These are phyloP conservation scores for Jackrogersella minutella DNA, from an alignment of 495 filamentous ascomycete species.

Conservation along the genomic window DNA sequence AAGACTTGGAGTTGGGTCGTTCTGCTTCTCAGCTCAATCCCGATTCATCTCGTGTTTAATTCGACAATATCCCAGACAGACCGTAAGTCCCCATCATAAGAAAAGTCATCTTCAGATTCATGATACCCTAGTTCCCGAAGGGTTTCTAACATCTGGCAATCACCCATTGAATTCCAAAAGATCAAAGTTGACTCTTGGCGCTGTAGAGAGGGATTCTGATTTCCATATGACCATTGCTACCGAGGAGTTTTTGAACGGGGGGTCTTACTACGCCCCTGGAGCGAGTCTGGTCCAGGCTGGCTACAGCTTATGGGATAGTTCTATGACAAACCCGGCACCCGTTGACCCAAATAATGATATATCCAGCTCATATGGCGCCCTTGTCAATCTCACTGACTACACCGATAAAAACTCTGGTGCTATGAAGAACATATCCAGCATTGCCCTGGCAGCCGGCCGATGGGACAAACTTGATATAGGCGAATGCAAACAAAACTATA, in stretches of 20 bases:
- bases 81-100: conserved; percentile 33
- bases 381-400: conserved; percentile 19
- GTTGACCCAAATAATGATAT: not conserved
- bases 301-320: not conserved
- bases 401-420: conserved; percentile 32
- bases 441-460: not conserved
- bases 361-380: not conserved
- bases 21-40: conserved; percentile 41
- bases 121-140: not conserved
- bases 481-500: conserved; percentile 25
- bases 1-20: conserved; percentile 38
- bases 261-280: conserved; percentile 28
- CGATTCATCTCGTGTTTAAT: conserved; percentile 45
- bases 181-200: conserved; percentile 26
- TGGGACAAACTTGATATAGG: conserved; percentile 21
- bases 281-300: conserved; percentile 22
- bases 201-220: conserved; percentile 43
- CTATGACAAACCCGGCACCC: too few species aligned
- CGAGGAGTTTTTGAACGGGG: conserved; percentile 45
- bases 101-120: not conserved
- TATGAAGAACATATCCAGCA: conserved; percentile 27
- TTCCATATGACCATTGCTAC: conserved; percentile 50
- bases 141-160: conserved; percentile 37
- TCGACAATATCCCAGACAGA: conserved; percentile 35
- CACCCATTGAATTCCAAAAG: conserved; percentile 22